phyloP scores from a whole-genome alignment of 371 early-diverging fungal genomes.

The Mucor circinelloides region DNA sequence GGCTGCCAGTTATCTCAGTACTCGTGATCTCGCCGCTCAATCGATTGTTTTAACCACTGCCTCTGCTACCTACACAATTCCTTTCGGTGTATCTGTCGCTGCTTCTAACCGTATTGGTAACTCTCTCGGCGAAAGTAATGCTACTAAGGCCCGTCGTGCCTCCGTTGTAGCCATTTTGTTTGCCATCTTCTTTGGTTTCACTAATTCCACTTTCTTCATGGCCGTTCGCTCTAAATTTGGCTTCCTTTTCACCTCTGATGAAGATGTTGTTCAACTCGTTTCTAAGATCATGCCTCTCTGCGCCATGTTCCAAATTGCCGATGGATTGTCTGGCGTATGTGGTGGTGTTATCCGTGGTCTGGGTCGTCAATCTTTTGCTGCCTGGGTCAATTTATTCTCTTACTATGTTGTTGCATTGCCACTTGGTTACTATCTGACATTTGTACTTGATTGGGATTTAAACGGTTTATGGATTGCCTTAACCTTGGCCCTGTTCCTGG shows the following conservation, averaged over 20 bases:
- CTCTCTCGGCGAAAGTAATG: slow-evolving; percentile 57
- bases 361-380: slow-evolving; percentile 69
- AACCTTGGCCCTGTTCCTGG: slow-evolving; percentile 49
- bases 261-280: slow-evolving; percentile 65
- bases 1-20: slow-evolving; percentile 78
- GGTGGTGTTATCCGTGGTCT: slow-evolving; percentile 73
- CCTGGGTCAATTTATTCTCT: slow-evolving; percentile 61
- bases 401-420: slow-evolving; percentile 72
- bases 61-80: slow-evolving; percentile 68
- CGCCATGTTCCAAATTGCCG: slow-evolving; percentile 77
- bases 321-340: slow-evolving; percentile 63
- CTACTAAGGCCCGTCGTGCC: slow-evolving; percentile 44
- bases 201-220: slow-evolving; percentile 37
- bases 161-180: slow-evolving; percentile 46
- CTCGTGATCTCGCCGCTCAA: slow-evolving; percentile 78
- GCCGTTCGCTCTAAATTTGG: slow-evolving; percentile 55
- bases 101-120: slow-evolving; percentile 80
- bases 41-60: slow-evolving; percentile 75
- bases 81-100: slow-evolving; percentile 71
- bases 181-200: slow-evolving; percentile 36
- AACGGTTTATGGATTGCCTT: slow-evolving; percentile 70
- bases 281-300: slow-evolving; percentile 71
- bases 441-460: slow-evolving; percentile 56
- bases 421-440: slow-evolving; percentile 60
- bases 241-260: slow-evolving; percentile 66